These are phyloP conservation scores for Guyanaporus albipodus DNA, from an alignment of 768 basidiomycete genomes.

Conservation along the genomic window DNA sequence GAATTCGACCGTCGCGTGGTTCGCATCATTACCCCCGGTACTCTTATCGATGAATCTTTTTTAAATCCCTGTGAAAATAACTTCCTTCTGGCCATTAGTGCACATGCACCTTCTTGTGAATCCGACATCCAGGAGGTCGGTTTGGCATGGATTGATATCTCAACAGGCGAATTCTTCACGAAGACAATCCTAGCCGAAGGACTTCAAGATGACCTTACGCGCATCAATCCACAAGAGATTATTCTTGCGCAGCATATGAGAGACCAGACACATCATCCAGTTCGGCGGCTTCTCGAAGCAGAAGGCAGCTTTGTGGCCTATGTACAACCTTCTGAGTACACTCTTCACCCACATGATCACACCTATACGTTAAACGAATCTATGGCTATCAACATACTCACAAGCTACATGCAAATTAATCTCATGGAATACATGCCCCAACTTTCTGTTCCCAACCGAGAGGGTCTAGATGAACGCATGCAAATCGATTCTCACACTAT, in stretches of 20 bases:
- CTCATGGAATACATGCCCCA: slow-evolving; percentile 77
- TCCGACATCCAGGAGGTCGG: slow-evolving; percentile 39
- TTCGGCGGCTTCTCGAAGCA: slow-evolving; percentile 48
- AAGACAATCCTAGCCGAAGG: slow-evolving; percentile 50
- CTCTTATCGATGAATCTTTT: slow-evolving; percentile 89
- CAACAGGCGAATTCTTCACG: slow-evolving; percentile 90
- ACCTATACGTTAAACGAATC: slow-evolving; percentile 40
- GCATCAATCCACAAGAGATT: slow-evolving; percentile 79
- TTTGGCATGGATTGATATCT: slow-evolving; percentile 92
- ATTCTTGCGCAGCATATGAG: slow-evolving; percentile 53
- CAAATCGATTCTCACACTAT: slow-evolving; percentile 88
- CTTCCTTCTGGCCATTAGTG: slow-evolving; percentile 70
- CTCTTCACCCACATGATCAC: slow-evolving; percentile 2
- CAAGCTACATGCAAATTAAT: slow-evolving; percentile 58
- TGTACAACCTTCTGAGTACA: slow-evolving; percentile 14
- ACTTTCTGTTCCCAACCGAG: slow-evolving; percentile 54
- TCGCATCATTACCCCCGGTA: slow-evolving; percentile 89
- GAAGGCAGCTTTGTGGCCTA: slow-evolving; percentile 56
- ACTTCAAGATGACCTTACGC: slow-evolving; percentile 77
- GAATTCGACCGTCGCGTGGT: slow-evolving; percentile 77
- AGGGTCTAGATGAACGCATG: slow-evolving; percentile 60
- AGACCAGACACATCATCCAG: slow-evolving; percentile 37
- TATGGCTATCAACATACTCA: slow-evolving; percentile 58
- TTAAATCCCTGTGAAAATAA: slow-evolving; percentile 85
- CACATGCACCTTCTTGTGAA: slow-evolving; percentile 10